These are phyloP conservation scores for Phytomonas sp. DNA, from an alignment of 208 protist species.

Conservation along the genomic window DNA sequence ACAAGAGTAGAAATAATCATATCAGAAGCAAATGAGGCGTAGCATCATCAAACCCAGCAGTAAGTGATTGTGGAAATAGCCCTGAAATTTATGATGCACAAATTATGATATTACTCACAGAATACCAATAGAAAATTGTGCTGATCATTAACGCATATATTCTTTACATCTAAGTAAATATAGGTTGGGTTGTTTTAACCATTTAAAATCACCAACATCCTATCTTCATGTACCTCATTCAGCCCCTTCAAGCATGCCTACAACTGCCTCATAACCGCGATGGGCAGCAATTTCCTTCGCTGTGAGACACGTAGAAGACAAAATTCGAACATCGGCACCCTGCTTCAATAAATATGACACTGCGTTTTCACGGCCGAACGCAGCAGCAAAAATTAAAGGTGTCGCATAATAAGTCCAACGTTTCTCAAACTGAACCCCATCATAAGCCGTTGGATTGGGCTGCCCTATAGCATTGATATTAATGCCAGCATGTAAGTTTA, in stretches of 20 bases:
- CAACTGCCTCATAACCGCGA: constrained; percentile 55
- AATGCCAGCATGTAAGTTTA: constrained; percentile 17
- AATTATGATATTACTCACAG: background rate
- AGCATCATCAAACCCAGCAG: background rate
- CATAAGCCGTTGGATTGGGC: constrained; percentile 47
- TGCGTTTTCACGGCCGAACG: constrained; percentile 68
- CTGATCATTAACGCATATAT: constrained; percentile 10
- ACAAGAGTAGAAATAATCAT: constrained; percentile 9
- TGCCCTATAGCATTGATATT: constrained; percentile 55
- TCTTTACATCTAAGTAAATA: constrained; percentile 14
- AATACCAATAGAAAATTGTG: constrained; percentile 14
- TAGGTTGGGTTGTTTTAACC: background rate
- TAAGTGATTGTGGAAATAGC: background rate
- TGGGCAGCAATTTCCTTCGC: constrained; percentile 59
- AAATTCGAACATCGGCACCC: constrained; percentile 31
- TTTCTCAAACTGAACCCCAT: constrained; percentile 61
- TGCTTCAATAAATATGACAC: constrained; percentile 48
- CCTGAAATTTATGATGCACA: background rate
- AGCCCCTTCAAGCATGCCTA: constrained; percentile 31
- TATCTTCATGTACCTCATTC: constrained; percentile 11
- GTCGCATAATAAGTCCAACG: constrained; percentile 63
- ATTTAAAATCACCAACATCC: constrained; percentile 2
- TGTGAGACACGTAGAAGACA: constrained; percentile 53
- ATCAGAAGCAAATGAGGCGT: background rate
- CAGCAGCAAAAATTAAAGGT: constrained; percentile 66